Evolutionary conservation across 768 basidiomycete species (phyloP).

Genomic region (Strobilomyces dryophilus): DNA sequence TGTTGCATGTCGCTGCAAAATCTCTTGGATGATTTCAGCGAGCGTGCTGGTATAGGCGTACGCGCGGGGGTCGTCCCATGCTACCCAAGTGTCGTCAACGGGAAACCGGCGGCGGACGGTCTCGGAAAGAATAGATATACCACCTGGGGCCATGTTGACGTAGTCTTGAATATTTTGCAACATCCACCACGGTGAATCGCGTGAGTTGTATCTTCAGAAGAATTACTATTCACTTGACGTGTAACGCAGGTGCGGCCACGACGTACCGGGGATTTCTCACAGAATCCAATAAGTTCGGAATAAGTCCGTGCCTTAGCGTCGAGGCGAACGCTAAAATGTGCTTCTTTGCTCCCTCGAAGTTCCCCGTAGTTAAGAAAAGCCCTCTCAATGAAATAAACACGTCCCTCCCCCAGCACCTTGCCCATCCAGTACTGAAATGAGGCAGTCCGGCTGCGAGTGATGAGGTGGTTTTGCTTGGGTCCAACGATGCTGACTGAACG

Average conservation of each 20-base stretch:
- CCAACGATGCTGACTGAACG: conserved; percentile 87
- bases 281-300: conserved; percentile 94
- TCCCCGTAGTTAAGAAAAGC: conserved; percentile 90
- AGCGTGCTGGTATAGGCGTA: conserved; percentile 79
- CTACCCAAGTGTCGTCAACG: conserved; percentile 87
- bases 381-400: conserved; percentile 93
- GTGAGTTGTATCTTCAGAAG: conserved; percentile 76
- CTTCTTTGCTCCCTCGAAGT: conserved; percentile 76
- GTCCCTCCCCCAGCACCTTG: conserved; percentile 94
- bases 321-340: conserved; percentile 94
- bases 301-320: conserved; percentile 91
- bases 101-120: conserved; percentile 92
- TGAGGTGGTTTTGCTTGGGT: conserved; percentile 63
- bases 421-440: conserved; percentile 92
- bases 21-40: conserved; percentile 96
- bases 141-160: conserved; percentile 76
- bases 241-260: background rate
- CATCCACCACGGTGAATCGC: conserved; percentile 99
- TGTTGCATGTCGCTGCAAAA: conserved; percentile 87
- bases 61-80: conserved; percentile 83
- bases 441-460: conserved; percentile 93
- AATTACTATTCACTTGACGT: background rate
- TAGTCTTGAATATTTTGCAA: conserved; percentile 98
- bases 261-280: conserved; percentile 73
- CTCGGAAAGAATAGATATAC: conserved; percentile 74